Evolutionary conservation across 2,329 filamentous ascomycete genomes (phyloP).

Genomic region (Colletotrichum noveboracense): DNA sequence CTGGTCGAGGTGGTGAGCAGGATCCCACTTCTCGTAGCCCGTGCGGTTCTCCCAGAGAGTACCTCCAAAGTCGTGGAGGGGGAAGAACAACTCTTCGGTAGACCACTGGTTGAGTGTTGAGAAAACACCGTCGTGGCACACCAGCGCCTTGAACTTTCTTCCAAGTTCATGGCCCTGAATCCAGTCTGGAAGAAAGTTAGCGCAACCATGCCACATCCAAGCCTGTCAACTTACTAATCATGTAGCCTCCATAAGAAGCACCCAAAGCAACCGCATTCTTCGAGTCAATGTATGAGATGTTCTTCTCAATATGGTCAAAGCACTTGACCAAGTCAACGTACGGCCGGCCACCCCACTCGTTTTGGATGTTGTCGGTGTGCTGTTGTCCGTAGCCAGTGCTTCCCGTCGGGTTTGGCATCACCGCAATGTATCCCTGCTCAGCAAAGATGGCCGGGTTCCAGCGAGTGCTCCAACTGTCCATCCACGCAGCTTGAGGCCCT

Average conservation of each 20-base stretch:
- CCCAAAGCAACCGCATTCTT: slow-evolving; percentile 74
- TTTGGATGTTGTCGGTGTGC: slow-evolving; percentile 76
- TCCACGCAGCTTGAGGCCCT: slow-evolving; percentile 80
- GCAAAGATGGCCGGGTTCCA: slow-evolving; percentile 90
- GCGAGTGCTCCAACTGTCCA: slow-evolving; percentile 77
- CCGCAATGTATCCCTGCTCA: slow-evolving; percentile 85
- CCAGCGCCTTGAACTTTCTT: slow-evolving; percentile 84
- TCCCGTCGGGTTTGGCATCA: slow-evolving; percentile 83
- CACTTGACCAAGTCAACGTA: slow-evolving; percentile 83
- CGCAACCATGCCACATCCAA: background rate
- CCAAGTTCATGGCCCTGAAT: slow-evolving; percentile 87
- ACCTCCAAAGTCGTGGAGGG: slow-evolving; percentile 70
- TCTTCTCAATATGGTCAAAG: slow-evolving; percentile 74
- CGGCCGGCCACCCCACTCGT: slow-evolving; percentile 84
- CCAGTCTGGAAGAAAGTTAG: slow-evolving; percentile 66
- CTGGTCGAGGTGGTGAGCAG: slow-evolving; percentile 64
- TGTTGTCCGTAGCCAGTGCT: slow-evolving; percentile 83
- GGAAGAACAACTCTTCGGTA: slow-evolving; percentile 74
- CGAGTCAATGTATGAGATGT: slow-evolving; percentile 73
- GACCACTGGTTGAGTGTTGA: slow-evolving; percentile 70
- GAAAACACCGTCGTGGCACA: slow-evolving; percentile 88
- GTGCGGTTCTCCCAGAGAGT: slow-evolving; percentile 66
- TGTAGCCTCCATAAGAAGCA: slow-evolving; percentile 77
- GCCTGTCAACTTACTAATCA: slow-evolving; percentile 63
- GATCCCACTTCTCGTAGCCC: slow-evolving; percentile 74